Conservation (phyloP, 2,329 filamentous ascomycete species). For the Pseudogymnoascus sp. region DNA sequence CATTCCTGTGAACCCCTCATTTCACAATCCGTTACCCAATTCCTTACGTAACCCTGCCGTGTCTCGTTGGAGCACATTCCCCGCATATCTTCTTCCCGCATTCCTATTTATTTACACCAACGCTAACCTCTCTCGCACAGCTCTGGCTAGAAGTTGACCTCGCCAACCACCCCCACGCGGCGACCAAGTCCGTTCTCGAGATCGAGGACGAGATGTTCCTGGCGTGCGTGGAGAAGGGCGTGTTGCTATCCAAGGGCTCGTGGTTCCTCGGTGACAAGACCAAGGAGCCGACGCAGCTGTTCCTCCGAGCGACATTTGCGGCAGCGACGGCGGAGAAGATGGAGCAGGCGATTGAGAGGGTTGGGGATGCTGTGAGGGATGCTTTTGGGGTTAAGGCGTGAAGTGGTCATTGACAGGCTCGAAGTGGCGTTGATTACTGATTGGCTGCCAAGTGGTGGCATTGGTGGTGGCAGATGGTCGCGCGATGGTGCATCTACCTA, state of each 20-base stretch:
- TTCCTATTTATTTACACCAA: background rate
- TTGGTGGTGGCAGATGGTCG: background rate
- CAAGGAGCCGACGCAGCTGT: conserved; percentile 59
- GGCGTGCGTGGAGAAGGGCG: conserved; percentile 65
- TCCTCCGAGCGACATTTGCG: conserved; percentile 86
- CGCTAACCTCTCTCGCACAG: conserved; percentile 31
- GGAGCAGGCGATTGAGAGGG: conserved; percentile 63
- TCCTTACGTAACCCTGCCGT: conserved; percentile 1
- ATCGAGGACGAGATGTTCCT: conserved; percentile 87
- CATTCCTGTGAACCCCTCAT: background rate
- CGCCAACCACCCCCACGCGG: conserved; percentile 55
- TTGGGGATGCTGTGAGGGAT: conserved; percentile 66
- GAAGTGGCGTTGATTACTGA: background rate
- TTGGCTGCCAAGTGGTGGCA: background rate
- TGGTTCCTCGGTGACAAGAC: conserved; percentile 61
- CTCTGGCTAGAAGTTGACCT: conserved; percentile 69
- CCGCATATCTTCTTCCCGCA: background rate
- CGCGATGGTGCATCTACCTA: background rate
- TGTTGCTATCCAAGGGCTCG: conserved; percentile 75
- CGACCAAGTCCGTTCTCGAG: conserved; percentile 47
- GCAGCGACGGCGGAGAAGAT: conserved; percentile 68
- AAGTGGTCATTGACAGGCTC: background rate
- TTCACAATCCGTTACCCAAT: background rate
- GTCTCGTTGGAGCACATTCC: background rate
- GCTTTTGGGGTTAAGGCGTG: conserved; percentile 41